Conservation (phyloP, 1,284 basidiomycete genomes). For the Pulveroboletus sp. region DNA sequence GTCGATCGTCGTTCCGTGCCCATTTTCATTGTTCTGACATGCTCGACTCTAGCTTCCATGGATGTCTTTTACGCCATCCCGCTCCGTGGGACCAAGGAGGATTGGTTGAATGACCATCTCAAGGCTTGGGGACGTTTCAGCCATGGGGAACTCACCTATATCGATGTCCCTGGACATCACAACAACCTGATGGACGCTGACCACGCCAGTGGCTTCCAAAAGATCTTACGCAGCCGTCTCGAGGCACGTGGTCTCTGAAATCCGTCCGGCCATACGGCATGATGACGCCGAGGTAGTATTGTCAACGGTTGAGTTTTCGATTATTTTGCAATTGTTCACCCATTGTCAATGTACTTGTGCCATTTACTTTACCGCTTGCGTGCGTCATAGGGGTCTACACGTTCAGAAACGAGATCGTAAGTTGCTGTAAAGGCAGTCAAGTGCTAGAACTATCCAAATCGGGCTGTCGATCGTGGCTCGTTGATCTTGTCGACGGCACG, state of each 20-base stretch:
- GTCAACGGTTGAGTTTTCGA: too few species aligned
- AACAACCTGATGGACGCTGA: slow-evolving; percentile 36
- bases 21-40: not conserved
- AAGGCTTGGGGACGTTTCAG: slow-evolving; percentile 30
- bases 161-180: slow-evolving; percentile 31
- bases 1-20: not conserved
- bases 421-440: too few species aligned
- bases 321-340: too few species aligned
- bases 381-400: too few species aligned
- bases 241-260: slow-evolving; percentile 29
- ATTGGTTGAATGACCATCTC: slow-evolving; percentile 36
- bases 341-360: too few species aligned
- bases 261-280: too few species aligned
- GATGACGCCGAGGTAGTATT: too few species aligned
- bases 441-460: too few species aligned
- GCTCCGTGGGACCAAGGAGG: slow-evolving; percentile 29
- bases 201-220: slow-evolving; percentile 33
- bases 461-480: too few species aligned
- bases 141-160: slow-evolving; percentile 27
- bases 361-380: too few species aligned
- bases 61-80: slow-evolving; percentile 34
- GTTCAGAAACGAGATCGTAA: too few species aligned
- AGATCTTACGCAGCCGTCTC: slow-evolving; percentile 31
- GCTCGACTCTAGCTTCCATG: slow-evolving; percentile 9
- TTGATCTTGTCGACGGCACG: too few species aligned